A percentile compares a stretch with the other conserved stretches of the same genome.
Conservation (phyloP, 2,329 filamentous ascomycete genomes). For the Trichoderma lentiforme region DNA sequence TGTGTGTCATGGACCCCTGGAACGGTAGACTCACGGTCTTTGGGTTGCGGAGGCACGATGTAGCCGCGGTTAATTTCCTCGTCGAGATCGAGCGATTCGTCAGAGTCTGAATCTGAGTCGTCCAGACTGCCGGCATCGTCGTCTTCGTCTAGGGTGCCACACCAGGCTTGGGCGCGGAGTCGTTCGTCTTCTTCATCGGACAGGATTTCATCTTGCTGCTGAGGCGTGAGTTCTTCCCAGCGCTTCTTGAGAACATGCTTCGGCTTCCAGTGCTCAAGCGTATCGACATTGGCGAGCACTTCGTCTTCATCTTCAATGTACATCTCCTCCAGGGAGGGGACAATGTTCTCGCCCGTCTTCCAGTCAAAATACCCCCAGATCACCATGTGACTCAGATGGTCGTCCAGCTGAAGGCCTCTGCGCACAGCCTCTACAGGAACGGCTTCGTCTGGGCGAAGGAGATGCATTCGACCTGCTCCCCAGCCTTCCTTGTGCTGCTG, state of each 20-base stretch:
- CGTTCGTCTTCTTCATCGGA: conserved; percentile 35
- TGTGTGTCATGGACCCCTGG: conserved; percentile 22
- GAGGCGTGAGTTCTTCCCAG: conserved; percentile 37
- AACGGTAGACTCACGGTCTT: conserved; percentile 13
- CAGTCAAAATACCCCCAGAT: conserved; percentile 61
- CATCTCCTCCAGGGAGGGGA: conserved; percentile 48
- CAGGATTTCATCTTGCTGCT: conserved; percentile 39
- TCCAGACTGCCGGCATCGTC: conserved; percentile 16
- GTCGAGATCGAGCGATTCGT: conserved; percentile 26
- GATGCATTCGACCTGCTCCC: conserved; percentile 44
- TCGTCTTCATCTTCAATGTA: conserved; percentile 49
- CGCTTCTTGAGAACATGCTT: conserved; percentile 45
- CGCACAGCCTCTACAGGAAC: conserved; percentile 54
- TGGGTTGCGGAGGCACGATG: conserved; percentile 26
- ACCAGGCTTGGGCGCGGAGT: conserved; percentile 36
- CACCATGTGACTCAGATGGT: conserved; percentile 55
- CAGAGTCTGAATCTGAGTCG: background rate
- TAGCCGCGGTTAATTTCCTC: conserved; percentile 35
- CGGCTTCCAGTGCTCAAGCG: conserved; percentile 39
- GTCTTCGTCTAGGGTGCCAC: conserved; percentile 21
- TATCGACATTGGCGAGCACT: conserved; percentile 32
- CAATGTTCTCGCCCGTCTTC: conserved; percentile 47
- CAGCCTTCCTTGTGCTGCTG: conserved; percentile 53
- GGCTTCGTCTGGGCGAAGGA: conserved; percentile 57
- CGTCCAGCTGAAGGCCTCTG: conserved; percentile 51